Base-by-base conservation (phyloP, 2,329 filamentous ascomycete species). In the Monosporascus sp. region DNA sequence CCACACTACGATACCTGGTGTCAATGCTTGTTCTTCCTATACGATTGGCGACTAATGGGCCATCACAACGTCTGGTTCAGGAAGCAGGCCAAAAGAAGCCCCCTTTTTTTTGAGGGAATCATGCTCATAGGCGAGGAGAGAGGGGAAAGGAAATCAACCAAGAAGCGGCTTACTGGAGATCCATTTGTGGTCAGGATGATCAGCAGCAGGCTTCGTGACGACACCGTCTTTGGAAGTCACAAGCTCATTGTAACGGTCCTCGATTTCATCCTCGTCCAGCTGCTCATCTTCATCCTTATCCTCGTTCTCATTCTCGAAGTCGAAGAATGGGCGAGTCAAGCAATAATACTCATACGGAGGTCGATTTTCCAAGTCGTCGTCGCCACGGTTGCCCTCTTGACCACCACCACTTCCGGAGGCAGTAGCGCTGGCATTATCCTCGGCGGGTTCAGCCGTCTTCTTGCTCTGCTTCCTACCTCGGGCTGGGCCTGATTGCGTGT, bases 291-390 rank as follows among this genome's bases (percentile, higher is more conserved):
- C 57, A 39, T 56, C 55, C 45, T 60, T 58, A 7, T 52, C 57
- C 36, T 49, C 22, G 42, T 62, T 62, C 53, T 62, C 60, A 49
- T 56, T 55, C 45, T 58, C 51, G 11, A 61, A 48, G 38, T 62
- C 60, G 54, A 58, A 62, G 51, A 62, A 58, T 3, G 57, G 58
- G n/a, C 57, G 58, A 20, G 50, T 50, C 44, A 57, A 54, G 52
- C 57, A 59, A 34, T 53, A 57, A 37, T 61, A 61, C 6, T 60
- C 56, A 55, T 54, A 57, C 9, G 53, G 56, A 37, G 52, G 50
- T 18, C 53, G 55, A 6, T 53, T 46, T 34, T 53, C 54, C 25
- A 51, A 38, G 17, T 51, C 51, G 9, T 49, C 51, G 11, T 59
- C 51, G 15, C 39, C 50, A 11, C 48, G 48, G 15, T 59, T 52